Conservation (phyloP, 2,329 filamentous ascomycete species). For the Neoarthrinium moseri region DNA sequence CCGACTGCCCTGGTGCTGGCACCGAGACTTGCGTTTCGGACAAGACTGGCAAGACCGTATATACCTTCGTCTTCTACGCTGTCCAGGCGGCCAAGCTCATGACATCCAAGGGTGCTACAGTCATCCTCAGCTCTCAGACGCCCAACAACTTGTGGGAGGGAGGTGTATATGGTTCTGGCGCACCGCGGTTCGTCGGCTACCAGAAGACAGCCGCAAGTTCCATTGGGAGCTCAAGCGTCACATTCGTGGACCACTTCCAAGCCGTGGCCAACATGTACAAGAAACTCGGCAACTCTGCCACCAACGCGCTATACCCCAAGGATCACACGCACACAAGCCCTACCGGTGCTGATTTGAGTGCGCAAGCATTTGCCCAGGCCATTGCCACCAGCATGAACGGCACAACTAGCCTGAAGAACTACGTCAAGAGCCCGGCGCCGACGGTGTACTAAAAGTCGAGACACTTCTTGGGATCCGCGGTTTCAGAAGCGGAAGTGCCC, state of each 20-base stretch:
- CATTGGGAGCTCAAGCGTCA: slow-evolving; percentile 25
- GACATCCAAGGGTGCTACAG: slow-evolving; percentile 55
- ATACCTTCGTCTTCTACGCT: slow-evolving; percentile 29
- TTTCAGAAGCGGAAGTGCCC: too few relatives aligned
- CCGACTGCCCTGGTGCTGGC: slow-evolving; percentile 53
- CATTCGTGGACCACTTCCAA: slow-evolving; percentile 57
- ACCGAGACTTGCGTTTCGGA: slow-evolving; percentile 47
- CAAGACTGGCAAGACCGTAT: slow-evolving; percentile 26
- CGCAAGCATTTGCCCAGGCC: slow-evolving; percentile 56
- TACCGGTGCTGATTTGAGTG: slow-evolving; percentile 49
- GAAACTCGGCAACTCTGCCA: slow-evolving; percentile 40
- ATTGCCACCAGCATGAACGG: slow-evolving; percentile 22
- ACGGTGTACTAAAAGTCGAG: too few relatives aligned
- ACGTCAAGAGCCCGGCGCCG: slow-evolving; percentile 11
- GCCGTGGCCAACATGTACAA: slow-evolving; percentile 51
- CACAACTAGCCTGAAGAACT: slow-evolving; percentile 17
- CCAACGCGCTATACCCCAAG: slow-evolving; percentile 51
- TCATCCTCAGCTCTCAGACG: slow-evolving; percentile 52
- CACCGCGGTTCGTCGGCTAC: slow-evolving; percentile 58
- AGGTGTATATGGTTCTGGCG: slow-evolving; percentile 43
- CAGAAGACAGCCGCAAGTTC: slow-evolving; percentile 17
- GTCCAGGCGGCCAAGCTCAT: slow-evolving; percentile 26
- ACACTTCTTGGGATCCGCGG: too few relatives aligned
- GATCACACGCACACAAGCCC: slow-evolving; percentile 63
- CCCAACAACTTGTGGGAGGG: slow-evolving; percentile 59